A percentile compares a stretch with the other conserved stretches of the same genome.
phyloP scores from a whole-genome alignment of 768 basidiomycete genomes.

The Mycena floridula region DNA sequence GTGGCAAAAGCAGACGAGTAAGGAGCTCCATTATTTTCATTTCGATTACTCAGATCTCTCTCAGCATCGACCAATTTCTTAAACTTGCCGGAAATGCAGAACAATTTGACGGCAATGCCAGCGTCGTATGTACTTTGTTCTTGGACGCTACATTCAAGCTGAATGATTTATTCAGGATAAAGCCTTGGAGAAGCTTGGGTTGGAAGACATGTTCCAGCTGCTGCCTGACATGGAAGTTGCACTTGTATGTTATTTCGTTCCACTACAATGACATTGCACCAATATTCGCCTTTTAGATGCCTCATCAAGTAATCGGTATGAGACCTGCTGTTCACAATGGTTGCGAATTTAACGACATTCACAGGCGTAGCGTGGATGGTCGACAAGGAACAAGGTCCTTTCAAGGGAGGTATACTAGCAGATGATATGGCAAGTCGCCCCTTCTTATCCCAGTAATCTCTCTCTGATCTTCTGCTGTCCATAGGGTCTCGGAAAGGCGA shows the following conservation, averaged over 20 bases:
- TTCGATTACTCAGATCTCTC: background rate
- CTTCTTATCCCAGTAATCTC: no score
- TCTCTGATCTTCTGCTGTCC: no score
- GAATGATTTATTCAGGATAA: no score
- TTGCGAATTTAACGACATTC: no score
- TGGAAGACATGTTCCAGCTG: constrained; percentile 38
- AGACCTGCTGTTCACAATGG: no score
- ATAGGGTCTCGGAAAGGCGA: constrained; percentile 62
- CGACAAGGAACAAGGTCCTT: constrained; percentile 32
- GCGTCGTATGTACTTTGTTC: no score
- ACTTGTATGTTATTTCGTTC: no score
- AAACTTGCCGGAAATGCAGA: constrained; percentile 51
- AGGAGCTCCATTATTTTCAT: constrained; percentile 11
- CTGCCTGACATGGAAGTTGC: constrained; percentile 55
- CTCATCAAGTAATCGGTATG: constrained; percentile 65
- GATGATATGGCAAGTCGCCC: no score
- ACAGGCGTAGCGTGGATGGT: constrained; percentile 61
- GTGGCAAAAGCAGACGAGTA: constrained; percentile 47
- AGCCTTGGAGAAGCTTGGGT: constrained; percentile 46
- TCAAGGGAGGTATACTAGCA: constrained; percentile 43
- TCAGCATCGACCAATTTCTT: constrained; percentile 49
- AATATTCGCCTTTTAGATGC: no score
- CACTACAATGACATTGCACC: no score
- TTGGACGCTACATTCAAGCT: no score
- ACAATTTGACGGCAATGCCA: constrained; percentile 52